Conservation (phyloP, 2,329 filamentous ascomycete species). For the Cordyceps javanica region DNA sequence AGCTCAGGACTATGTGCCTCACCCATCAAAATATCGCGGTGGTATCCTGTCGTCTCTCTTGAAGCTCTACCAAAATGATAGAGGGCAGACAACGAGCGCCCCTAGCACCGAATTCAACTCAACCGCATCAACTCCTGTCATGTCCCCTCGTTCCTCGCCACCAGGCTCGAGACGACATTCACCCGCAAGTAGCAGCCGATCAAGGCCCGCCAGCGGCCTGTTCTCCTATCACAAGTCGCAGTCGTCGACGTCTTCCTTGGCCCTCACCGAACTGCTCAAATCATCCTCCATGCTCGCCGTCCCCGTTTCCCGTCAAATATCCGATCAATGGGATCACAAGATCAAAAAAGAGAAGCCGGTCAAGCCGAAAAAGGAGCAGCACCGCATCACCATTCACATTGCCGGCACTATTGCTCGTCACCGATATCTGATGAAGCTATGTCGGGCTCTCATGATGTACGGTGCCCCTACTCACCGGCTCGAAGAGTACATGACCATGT, state of each 20-base stretch:
- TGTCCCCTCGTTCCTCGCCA: conserved; percentile 38
- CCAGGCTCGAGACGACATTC: conserved; percentile 35
- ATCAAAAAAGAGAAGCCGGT: conserved; percentile 33
- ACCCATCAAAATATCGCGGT: conserved; percentile 62
- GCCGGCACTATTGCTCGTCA: conserved; percentile 70
- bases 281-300: conserved; percentile 47
- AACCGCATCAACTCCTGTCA: conserved; percentile 31
- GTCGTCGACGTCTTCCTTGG: conserved; percentile 37
- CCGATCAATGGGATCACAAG: conserved; percentile 39
- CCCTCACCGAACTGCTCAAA: conserved; percentile 46
- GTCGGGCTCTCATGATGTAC: conserved; percentile 80
- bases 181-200: conserved; percentile 24
- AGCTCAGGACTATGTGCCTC: conserved; percentile 54
- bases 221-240: conserved; percentile 37
- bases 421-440: conserved; percentile 77
- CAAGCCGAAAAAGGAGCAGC: conserved; percentile 32
- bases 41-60: conserved; percentile 69
- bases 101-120: conserved; percentile 32
- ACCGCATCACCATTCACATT: conserved; percentile 51
- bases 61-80: conserved; percentile 57
- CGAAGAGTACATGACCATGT: conserved; percentile 90
- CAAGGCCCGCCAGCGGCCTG: conserved; percentile 33
- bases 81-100: conserved; percentile 22
- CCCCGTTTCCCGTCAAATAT: conserved; percentile 38
- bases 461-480: conserved; percentile 87